A percentile compares a stretch with the other conserved stretches of the same genome.
Conservation (phyloP, 1,284 basidiomycete genomes). For the Exsudoporus floridanus region DNA sequence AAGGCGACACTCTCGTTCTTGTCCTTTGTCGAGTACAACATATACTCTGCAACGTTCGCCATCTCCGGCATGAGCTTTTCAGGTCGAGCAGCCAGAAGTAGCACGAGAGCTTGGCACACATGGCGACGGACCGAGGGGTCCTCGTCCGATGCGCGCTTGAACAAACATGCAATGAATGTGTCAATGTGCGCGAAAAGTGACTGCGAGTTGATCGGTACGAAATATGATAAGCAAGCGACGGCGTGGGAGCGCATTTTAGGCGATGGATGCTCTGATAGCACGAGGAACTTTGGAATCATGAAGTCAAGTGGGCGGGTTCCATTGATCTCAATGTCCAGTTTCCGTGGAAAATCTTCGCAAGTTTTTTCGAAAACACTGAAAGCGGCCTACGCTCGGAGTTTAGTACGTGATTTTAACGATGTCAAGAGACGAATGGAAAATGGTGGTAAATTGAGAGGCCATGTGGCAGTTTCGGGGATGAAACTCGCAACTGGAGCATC, state of each 20-base stretch:
- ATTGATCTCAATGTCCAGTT: slow-evolving; percentile 90
- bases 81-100: slow-evolving; percentile 88
- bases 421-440: slow-evolving; percentile 12
- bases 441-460: neutral
- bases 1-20: slow-evolving; percentile 92
- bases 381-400: slow-evolving; percentile 63
- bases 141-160: slow-evolving; percentile 92
- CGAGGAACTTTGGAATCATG: slow-evolving; percentile 94
- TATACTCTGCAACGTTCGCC: slow-evolving; percentile 95
- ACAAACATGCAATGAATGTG: slow-evolving; percentile 87
- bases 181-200: slow-evolving; percentile 91
- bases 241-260: slow-evolving; percentile 92
- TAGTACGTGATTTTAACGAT: slow-evolving; percentile 19
- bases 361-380: slow-evolving; percentile 95
- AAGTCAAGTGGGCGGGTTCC: slow-evolving; percentile 87
- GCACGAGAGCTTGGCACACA: slow-evolving; percentile 94
- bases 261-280: slow-evolving; percentile 79
- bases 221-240: slow-evolving; percentile 91
- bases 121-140: slow-evolving; percentile 91
- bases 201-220: slow-evolving; percentile 81
- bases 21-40: slow-evolving; percentile 98
- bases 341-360: slow-evolving; percentile 95
- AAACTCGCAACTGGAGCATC: neutral
- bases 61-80: slow-evolving; percentile 98
- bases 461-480: slow-evolving; percentile 4